phyloP scores from a whole-genome alignment of 257 asterid species.

The Marsdenia floribunda region DNA sequence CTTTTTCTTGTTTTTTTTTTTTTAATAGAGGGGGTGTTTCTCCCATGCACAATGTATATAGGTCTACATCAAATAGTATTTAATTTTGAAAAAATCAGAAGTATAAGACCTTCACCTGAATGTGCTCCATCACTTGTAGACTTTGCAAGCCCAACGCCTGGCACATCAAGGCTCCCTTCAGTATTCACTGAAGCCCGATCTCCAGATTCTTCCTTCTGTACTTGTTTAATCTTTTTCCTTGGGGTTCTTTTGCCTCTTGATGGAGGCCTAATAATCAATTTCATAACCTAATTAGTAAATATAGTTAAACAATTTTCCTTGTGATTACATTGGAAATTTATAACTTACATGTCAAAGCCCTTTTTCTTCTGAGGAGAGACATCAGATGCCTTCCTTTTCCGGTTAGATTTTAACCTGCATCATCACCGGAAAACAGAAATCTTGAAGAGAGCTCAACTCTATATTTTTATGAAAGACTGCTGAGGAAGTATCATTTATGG shows the following conservation, averaged over 20 bases:
- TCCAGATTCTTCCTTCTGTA: conserved; percentile 35
- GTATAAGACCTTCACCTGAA: conserved; percentile 43
- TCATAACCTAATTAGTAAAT: conserved; percentile 22
- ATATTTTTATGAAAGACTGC: neutral
- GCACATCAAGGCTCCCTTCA: conserved; percentile 34
- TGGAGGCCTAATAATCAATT: conserved; percentile 55
- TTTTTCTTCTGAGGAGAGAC: conserved; percentile 39
- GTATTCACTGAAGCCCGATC: conserved; percentile 38
- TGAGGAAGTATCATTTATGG: neutral
- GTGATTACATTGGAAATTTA: conserved; percentile 14
- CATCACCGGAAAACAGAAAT: conserved; percentile 11
- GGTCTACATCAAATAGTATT: conserved; percentile 6
- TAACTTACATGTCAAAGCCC: conserved; percentile 52
- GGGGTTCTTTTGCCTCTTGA: conserved; percentile 81
- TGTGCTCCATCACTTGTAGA: conserved; percentile 32
- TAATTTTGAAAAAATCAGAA: neutral
- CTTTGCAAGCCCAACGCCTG: conserved; percentile 32
- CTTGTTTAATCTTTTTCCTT: conserved; percentile 49
- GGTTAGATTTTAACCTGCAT: conserved; percentile 54
- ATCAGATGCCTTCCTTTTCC: conserved; percentile 43
- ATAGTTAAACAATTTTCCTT: conserved; percentile 13
- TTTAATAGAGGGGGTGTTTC: neutral
- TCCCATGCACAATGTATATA: neutral
- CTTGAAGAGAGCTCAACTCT: neutral
- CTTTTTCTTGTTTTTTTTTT: too few species aligned